Evolutionary conservation across 2,329 filamentous ascomycete species (phyloP).

Genomic region (Alternaria tenuissima): DNA sequence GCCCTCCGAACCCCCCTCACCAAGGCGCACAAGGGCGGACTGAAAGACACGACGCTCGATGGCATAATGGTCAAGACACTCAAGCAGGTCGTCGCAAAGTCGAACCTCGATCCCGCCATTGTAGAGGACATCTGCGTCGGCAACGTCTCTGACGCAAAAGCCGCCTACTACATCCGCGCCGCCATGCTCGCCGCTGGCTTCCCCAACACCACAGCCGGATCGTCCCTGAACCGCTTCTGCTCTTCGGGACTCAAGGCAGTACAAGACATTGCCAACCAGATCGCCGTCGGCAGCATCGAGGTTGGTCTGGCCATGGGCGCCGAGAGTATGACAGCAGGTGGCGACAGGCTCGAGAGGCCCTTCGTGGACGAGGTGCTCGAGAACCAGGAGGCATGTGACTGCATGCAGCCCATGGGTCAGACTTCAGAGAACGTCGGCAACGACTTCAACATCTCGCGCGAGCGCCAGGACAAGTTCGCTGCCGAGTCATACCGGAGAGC

Average conservation of each 20-base stretch:
- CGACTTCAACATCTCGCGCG: constrained; percentile 85
- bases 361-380: constrained; percentile 79
- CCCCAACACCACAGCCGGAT: constrained; percentile 86
- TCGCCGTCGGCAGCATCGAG: constrained; percentile 80
- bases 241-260: constrained; percentile 94
- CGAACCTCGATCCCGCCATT: constrained; percentile 78
- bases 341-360: constrained; percentile 73
- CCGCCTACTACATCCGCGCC: constrained; percentile 89
- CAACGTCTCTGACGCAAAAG: constrained; percentile 87
- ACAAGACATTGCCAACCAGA: constrained; percentile 92
- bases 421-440: constrained; percentile 94
- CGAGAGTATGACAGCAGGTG: constrained; percentile 83
- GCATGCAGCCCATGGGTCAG: constrained; percentile 96
- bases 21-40: constrained; percentile 89
- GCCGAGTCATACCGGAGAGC: constrained; percentile 88
- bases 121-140: constrained; percentile 92
- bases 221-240: constrained; percentile 93
- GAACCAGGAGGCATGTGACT: constrained; percentile 82
- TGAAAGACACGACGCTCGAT: constrained; percentile 94
- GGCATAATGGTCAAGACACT: constrained; percentile 84
- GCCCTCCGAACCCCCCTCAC: constrained; percentile 87
- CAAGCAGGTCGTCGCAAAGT: constrained; percentile 70
- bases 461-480: constrained; percentile 84
- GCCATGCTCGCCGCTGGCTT: constrained; percentile 90
- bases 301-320: constrained; percentile 87